Base-by-base conservation (phyloP, 495 filamentous ascomycete species). In the Penicillium waksmanii region DNA sequence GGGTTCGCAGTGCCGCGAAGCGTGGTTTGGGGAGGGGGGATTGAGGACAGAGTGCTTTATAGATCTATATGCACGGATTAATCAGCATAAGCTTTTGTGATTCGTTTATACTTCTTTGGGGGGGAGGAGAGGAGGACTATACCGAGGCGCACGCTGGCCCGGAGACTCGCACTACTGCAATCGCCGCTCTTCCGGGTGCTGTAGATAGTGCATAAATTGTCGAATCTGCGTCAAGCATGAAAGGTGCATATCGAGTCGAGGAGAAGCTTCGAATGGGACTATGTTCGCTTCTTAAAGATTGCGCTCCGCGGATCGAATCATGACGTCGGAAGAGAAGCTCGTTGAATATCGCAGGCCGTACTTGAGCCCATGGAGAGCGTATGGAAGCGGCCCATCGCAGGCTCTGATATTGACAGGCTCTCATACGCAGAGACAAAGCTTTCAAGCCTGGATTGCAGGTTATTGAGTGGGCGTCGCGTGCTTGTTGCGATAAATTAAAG, bases 201-300 rank as follows among this genome's bases (percentile, higher is more conserved):
- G 95, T 96, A 0, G 95, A 97, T 3, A 98, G 79, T 0, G 96
- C 95, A 68, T 94, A 98, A 15, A 99, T 96, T 3, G 95, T 98
- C 1, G 76, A 77, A 13, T 79, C 73, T 0, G 64, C 66, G 58
- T 74, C 71, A 36, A 71, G 55, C 53, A 72, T 62, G 17, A 70
- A 70, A 1, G n/a, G 50, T 12, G 18, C 17, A 0, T 50, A 56
- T 2, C 23, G 3, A 5, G 67, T 64, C 5, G 61, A 64, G 3
- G 71, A 73, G 55, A 79, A 77, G 13, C 33, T 35, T 34, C 74
- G 69, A 21, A 27, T 15, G 42, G 51, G 50, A 12, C 33, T 19
- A 8, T 44, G 25, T 31, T 23, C 35, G n/a, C 27, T 38, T 27
- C 51, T 62, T 23, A 40, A 53, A 27, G 35, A 17, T 17, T 44